Evolutionary conservation across 2,329 filamentous ascomycete genomes (phyloP).

Genomic region (Paraphoma chrysanthemicola): DNA sequence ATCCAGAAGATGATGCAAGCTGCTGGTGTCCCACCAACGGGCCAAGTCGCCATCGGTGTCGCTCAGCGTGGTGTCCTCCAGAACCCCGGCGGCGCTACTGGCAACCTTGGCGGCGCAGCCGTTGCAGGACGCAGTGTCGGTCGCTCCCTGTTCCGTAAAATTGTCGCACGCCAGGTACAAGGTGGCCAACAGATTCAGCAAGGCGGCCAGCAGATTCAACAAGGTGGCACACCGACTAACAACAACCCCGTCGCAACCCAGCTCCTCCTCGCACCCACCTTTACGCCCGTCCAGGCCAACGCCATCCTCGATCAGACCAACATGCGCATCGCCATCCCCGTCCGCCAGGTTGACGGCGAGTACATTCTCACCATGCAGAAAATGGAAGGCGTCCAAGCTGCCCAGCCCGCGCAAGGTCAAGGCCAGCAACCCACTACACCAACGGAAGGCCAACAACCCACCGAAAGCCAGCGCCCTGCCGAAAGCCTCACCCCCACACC

Average conservation of each 20-base stretch:
- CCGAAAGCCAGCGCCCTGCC: constrained; percentile 2
- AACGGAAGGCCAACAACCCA: constrained; percentile 8
- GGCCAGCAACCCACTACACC: constrained; percentile 8
- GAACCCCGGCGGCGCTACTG: constrained; percentile 46
- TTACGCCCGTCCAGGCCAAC: constrained; percentile 43
- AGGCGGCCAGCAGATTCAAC: too few species aligned
- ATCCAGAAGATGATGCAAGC: constrained; percentile 46
- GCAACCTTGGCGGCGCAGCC: constrained; percentile 32
- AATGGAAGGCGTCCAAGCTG: constrained; percentile 21
- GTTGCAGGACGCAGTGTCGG: constrained; percentile 20
- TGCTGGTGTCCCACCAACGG: constrained; percentile 37
- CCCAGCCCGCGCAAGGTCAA: constrained; percentile 14
- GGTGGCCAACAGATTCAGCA: background rate
- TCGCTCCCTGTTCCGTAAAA: constrained; percentile 32
- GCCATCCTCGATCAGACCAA: constrained; percentile 45
- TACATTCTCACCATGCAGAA: constrained; percentile 45
- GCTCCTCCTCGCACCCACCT: constrained; percentile 45
- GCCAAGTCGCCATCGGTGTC: constrained; percentile 42
- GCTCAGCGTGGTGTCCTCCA: constrained; percentile 45
- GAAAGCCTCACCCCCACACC: background rate
- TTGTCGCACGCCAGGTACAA: constrained; percentile 26
- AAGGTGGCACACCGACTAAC: constrained; percentile 31
- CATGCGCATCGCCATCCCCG: constrained; percentile 46
- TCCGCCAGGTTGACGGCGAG: constrained; percentile 45
- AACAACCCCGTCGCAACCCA: constrained; percentile 43